Percentiles rank a stretch among this genome's conserved stretches.
These are phyloP conservation scores for Exophiala calicioides DNA, from an alignment of 2,329 filamentous ascomycete genomes.

Conservation along the genomic window DNA sequence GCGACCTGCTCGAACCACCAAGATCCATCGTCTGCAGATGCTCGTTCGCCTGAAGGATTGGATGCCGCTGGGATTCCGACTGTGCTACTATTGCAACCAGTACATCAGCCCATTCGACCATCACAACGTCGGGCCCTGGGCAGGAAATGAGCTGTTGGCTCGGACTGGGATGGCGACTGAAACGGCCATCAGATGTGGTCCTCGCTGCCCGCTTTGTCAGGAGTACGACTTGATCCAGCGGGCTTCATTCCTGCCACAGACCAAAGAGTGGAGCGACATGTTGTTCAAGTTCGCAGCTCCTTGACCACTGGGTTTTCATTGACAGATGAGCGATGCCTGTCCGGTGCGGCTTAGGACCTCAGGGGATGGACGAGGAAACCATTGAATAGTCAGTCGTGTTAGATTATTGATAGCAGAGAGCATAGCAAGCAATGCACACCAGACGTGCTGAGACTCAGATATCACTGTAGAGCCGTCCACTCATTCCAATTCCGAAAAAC, in stretches of 20 bases:
- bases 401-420: too few species aligned
- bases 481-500: too few species aligned
- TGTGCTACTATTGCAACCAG: conserved; percentile 27
- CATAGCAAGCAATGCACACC: too few species aligned
- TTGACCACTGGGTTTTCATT: too few species aligned
- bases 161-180: conserved; percentile 6
- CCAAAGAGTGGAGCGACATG: conserved; percentile 12
- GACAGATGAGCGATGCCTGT: too few species aligned
- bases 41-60: conserved; percentile 22
- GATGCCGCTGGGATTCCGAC: conserved; percentile 19
- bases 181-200: conserved; percentile 18
- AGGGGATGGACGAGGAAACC: too few species aligned
- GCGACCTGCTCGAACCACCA: conserved; percentile 8
- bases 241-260: conserved; percentile 7
- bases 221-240: too few species aligned
- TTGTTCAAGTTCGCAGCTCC: background rate
- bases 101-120: conserved; percentile 15
- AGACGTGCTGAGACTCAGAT: too few species aligned
- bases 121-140: conserved; percentile 15
- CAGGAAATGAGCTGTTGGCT: conserved; percentile 12
- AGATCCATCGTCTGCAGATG: conserved; percentile 23
- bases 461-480: too few species aligned
- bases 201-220: conserved; percentile 25
- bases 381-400: too few species aligned
- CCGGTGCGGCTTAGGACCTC: too few species aligned